Conservation (phyloP, 2,329 filamentous ascomycete genomes). For the Shiraia sp. region DNA sequence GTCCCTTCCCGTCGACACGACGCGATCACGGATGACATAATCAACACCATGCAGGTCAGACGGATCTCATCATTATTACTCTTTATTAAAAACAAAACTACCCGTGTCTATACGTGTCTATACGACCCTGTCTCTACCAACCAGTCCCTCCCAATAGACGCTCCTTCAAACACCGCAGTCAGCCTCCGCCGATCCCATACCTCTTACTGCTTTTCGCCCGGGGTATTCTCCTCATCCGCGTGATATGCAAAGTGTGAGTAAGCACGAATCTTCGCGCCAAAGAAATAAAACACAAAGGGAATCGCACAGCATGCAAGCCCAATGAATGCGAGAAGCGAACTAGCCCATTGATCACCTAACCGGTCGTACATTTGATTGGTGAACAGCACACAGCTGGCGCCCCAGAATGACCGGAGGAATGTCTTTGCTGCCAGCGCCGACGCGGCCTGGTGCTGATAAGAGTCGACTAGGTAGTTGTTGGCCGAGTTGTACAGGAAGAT, state of each 20-base stretch:
- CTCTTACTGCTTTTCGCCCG: slow-evolving; percentile 29
- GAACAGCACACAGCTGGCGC: slow-evolving; percentile 76
- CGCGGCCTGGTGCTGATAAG: slow-evolving; percentile 74
- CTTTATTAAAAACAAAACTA: too few species aligned
- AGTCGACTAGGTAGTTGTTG: slow-evolving; percentile 61
- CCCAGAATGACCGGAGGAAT: slow-evolving; percentile 78
- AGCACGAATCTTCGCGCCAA: slow-evolving; percentile 70
- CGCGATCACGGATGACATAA: neutral
- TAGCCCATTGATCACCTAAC: slow-evolving; percentile 77
- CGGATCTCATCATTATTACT: too few species aligned
- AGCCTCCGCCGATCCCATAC: too few species aligned
- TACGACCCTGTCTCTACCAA: neutral
- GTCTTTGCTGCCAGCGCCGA: slow-evolving; percentile 83
- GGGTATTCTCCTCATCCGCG: slow-evolving; percentile 55
- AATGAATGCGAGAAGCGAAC: slow-evolving; percentile 72
- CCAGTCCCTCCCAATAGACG: neutral
- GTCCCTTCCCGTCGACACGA: neutral
- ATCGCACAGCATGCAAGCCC: slow-evolving; percentile 78
- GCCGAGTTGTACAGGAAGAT: slow-evolving; percentile 79
- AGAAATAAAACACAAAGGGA: slow-evolving; percentile 80
- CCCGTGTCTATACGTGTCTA: neutral
- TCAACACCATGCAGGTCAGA: slow-evolving; percentile 14
- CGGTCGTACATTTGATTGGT: slow-evolving; percentile 73
- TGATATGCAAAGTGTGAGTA: slow-evolving; percentile 74
- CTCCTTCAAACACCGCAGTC: slow-evolving; percentile 13